Evolutionary conservation across 2,329 filamentous ascomycete genomes (phyloP), one percentile per base, ranked within the genome.

Genomic region (Phyllosticta paracitricarpa): DNA sequence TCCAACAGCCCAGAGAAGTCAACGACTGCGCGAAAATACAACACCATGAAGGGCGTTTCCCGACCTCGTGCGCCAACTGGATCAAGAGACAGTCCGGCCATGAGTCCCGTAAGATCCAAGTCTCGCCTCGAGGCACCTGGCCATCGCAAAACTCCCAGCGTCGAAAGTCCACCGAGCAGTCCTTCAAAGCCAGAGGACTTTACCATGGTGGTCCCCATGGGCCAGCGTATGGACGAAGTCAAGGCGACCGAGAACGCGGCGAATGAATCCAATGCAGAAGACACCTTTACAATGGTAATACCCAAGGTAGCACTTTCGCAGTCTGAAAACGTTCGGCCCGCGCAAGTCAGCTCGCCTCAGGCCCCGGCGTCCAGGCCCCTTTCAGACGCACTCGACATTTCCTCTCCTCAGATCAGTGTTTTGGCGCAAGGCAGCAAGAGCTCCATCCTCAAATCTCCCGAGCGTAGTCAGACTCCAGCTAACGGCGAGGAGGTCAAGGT

Each of bases 261-360:
- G 22, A 61, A 70, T 65, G 64, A 75, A 70, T 7, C 30, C 4
- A 51, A 67, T 66, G 77, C 77, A 26, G 77, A 79, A 17, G 78
- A 79, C 33, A 77, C 77, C 58, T 80, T 81, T 64, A 81, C 78
- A 3, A 79, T 81, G 75, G 77, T 81, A 7, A 71, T 82, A 53
- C 79, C 79, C 2, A 76, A 66, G 62, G 63, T 74, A 9, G 64
- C 64, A 51, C 59, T 64, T 33, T 65, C 65, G 51, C 64, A 40
- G 26, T 54, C 57, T 24, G 61, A 59, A n/a, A 56, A 62, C 8
- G 40, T 48, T 19, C 40, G 40, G 4, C 40, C 40, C 7, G 40
- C 40, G 14, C 40, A 48, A 48, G 14, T n/a, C 3, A 48, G n/a
- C 40, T 48, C 40, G 40, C 40, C 40, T 48, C 40, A 48, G 17